phyloP scores from a whole-genome alignment of 108 stramenopile genomes.

The Mediolabrus comicus region DNA sequence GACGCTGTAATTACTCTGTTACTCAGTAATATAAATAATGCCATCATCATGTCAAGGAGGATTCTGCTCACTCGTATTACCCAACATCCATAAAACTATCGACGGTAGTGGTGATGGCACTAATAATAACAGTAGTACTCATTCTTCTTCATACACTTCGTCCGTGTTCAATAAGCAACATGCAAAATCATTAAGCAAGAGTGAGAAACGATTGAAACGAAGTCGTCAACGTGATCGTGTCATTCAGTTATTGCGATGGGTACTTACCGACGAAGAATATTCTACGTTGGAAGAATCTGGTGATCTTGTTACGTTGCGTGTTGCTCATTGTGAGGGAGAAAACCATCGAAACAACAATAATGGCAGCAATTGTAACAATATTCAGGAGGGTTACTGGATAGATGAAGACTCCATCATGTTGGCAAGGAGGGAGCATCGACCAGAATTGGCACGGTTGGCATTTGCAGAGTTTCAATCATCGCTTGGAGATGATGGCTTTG shows the following conservation, averaged over 20 bases:
- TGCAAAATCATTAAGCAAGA: conserved; percentile 24
- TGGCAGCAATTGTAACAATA: neutral
- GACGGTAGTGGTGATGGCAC: conserved; percentile 1
- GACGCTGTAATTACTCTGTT: too few species aligned
- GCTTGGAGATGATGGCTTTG: neutral
- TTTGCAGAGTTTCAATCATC: conserved; percentile 41
- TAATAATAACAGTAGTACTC: neutral
- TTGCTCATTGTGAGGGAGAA: conserved; percentile 2
- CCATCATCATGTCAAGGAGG: conserved; percentile 24
- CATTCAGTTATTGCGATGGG: conserved; percentile 28
- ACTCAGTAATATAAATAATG: neutral
- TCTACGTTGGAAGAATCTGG: conserved; percentile 26
- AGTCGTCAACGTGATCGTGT: conserved; percentile 35
- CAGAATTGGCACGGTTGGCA: conserved; percentile 39
- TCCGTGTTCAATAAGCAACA: conserved; percentile 2
- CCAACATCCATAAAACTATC: conserved; percentile 3
- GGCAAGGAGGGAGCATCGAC: conserved; percentile 45
- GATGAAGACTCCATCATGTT: conserved; percentile 18
- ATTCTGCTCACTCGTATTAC: conserved; percentile 28
- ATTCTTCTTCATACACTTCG: neutral
- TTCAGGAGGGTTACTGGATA: conserved; percentile 13
- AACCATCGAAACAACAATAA: neutral
- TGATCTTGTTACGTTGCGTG: conserved; percentile 38
- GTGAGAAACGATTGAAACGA: conserved; percentile 32
- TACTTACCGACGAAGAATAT: conserved; percentile 40